Conservation (phyloP, 1,284 basidiomycete genomes). For the Microbotryomycetes sp. region DNA sequence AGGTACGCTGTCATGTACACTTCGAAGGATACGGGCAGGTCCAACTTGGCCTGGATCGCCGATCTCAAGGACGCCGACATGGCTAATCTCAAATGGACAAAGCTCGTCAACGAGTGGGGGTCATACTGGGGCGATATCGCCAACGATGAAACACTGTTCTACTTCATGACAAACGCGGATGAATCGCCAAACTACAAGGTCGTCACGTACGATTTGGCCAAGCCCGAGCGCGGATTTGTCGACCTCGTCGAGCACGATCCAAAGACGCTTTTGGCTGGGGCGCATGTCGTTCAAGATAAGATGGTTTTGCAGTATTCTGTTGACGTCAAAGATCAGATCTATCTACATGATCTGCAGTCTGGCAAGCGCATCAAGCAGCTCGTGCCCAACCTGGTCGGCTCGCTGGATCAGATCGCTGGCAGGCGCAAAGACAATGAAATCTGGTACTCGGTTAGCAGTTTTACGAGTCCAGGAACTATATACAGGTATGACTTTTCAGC, state of each 20-base stretch:
- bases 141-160: constrained; percentile 60
- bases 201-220: constrained; percentile 57
- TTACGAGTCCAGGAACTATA: constrained; percentile 65
- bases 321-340: constrained; percentile 76
- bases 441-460: constrained; percentile 61
- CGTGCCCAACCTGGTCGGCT: constrained; percentile 62
- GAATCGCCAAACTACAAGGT: constrained; percentile 50
- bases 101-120: constrained; percentile 26
- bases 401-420: constrained; percentile 51
- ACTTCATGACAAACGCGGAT: constrained; percentile 54
- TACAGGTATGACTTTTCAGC: constrained; percentile 54
- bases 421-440: constrained; percentile 57
- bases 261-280: constrained; percentile 54
- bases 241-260: constrained; percentile 65
- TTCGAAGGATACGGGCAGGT: constrained; percentile 49
- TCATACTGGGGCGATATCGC: constrained; percentile 48
- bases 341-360: constrained; percentile 55
- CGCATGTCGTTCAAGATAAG: constrained; percentile 53
- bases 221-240: constrained; percentile 45
- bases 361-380: constrained; percentile 57
- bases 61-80: constrained; percentile 57
- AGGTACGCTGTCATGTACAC: constrained; percentile 55
- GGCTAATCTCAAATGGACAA: constrained; percentile 35
- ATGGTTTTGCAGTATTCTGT: constrained; percentile 63
- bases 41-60: constrained; percentile 66